These are phyloP conservation scores for Tuber magnatum DNA, from an alignment of 495 filamentous ascomycete genomes.

Conservation along the genomic window DNA sequence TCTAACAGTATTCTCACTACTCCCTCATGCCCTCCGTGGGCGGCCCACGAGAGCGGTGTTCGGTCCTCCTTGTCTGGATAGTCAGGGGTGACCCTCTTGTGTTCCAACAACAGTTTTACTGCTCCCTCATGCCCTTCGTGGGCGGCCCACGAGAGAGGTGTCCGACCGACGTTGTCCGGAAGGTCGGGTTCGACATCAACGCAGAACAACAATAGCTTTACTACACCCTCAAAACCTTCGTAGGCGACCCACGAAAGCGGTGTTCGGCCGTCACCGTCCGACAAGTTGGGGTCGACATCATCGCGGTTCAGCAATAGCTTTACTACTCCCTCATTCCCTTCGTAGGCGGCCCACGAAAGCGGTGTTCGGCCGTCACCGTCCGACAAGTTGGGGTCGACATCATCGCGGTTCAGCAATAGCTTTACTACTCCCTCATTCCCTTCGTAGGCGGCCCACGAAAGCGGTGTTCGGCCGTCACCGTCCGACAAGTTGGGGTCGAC, in stretches of 20 bases:
- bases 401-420: too few species aligned
- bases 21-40: too few species aligned
- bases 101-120: constrained; percentile 18
- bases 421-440: too few species aligned
- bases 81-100: too few species aligned
- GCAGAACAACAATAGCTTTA: constrained; percentile 29
- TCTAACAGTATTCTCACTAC: too few species aligned
- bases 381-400: too few species aligned
- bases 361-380: too few species aligned
- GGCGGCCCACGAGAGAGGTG: constrained; percentile 29
- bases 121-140: constrained; percentile 13
- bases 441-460: too few species aligned
- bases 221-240: constrained; percentile 26
- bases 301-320: constrained; percentile 8
- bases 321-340: constrained; percentile 32
- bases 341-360: constrained; percentile 17
- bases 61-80: too few species aligned
- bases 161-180: constrained; percentile 10
- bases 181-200: constrained; percentile 14
- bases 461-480: background rate
- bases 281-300: constrained; percentile 18
- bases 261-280: constrained; percentile 19
- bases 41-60: too few species aligned
- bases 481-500: background rate
- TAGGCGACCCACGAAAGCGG: constrained; percentile 25